Base-by-base conservation (phyloP, 257 asterid species). In the Marsdenia floribunda region DNA sequence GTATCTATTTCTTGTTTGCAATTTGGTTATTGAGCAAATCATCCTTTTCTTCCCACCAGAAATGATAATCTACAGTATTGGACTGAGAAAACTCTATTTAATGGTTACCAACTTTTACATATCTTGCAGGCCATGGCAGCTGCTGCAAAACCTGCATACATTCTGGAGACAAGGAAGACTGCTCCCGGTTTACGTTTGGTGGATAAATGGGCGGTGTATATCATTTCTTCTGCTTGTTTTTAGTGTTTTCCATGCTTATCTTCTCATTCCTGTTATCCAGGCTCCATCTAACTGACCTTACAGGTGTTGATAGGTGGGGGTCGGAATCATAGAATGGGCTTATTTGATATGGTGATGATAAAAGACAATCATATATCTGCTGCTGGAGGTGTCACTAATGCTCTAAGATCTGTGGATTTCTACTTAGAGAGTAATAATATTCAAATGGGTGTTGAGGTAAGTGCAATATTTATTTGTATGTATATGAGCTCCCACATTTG, bases 201-300 rank as follows among this genome's bases (percentile, higher is more conserved):
- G 90, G 99, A 95, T 80, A 95, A 95, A 81, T 95, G 99, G 99
- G 98, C 98, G 96, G 97, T 95, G 85, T 79, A 85, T 85, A 89
- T 86, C 87, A 68, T 81, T 83, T 72, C 73, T 81, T 38, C 80
- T 73, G 65, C 73, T 78, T 75, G 70, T n/a, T 60, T 76, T 11
- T 49, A 42, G 22, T 29, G 8, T 60, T 26, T 44, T 57, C 15
- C n/a, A 5, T 12, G 68, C 61, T 22, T 58, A 29, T 9, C 40
- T 79, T 82, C 73, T 52, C 35, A 21, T 68, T 73, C 53, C 7
- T 71, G 50, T 21, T 53, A 5, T 70, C 44, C 49, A 24, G 65
- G 54, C 68, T 66, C 47, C 47, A 18, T 74, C 55, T 54, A 76
- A 70, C 68, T 70, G 37, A 52, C 57, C 37, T 61, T 76, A 52